Base-by-base conservation (phyloP, 257 asterid genomes). In the Solanum stenotomum region DNA sequence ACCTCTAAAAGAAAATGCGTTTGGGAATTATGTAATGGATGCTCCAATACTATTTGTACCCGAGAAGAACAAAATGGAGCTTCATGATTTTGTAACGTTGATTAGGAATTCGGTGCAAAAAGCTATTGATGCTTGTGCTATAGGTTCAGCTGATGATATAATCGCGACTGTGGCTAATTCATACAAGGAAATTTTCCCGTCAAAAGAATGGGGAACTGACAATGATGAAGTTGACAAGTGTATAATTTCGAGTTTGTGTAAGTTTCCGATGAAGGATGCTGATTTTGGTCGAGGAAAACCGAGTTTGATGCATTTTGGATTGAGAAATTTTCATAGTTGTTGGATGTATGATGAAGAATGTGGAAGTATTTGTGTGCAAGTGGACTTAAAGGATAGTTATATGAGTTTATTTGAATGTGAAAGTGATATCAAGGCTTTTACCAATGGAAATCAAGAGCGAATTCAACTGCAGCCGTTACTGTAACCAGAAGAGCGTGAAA, bases 11-110 rank as follows among this genome's bases (percentile, higher is more conserved):
- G 90, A 63, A 40, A 88, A 38, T 8, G 37, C 29, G 4, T 88
- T 85, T 33, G 90, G 88, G 34, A 88, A 88, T 78, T 86, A 42
- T 42, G 82, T 83, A 46, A 85, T 88, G 46, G 86, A 84, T 37
- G 46, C 37, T 4, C 70, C 33, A 10, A 46, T 84, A 4, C 5
- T 3, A 2, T 88, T 71, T 49, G 25, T n/a, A n/a, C 81, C 88
- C 1, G 27, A 14, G 8, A 70, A 40, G 33, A 78, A 23, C 1
- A 76, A 52, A 15, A 15, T 85, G 35, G 86, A 85, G 27, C 37
- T 88, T 65, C 63, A 40, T n/a, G 87, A 85, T 40, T 20, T 88
- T 9, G 88, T 77, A 4, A 44, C 34, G 1, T 15, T 38, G 65
- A 38, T 88, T n/a, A 78, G 74, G 31, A 61, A 77, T 85, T 85